phyloP scores from a whole-genome alignment of 495 filamentous ascomycete species.

The Aspergillus saccharolyticus region DNA sequence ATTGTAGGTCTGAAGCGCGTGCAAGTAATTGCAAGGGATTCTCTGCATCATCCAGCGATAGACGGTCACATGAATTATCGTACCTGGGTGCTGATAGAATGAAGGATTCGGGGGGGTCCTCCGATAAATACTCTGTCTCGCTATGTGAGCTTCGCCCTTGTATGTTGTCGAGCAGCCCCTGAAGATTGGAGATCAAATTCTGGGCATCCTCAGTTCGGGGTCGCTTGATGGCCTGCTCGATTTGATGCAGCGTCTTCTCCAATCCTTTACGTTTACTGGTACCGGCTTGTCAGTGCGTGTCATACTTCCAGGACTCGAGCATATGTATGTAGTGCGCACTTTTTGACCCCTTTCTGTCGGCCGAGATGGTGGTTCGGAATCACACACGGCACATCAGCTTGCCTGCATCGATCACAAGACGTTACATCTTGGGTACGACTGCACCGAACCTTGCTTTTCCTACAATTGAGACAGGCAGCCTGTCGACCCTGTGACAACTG shows the following conservation, averaged over 20 bases:
- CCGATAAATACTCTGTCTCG: conserved; percentile 25
- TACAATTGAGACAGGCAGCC: conserved; percentile 64
- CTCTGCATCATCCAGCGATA: conserved; percentile 66
- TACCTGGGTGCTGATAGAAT: conserved; percentile 25
- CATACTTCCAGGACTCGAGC: neutral
- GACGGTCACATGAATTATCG: conserved; percentile 38
- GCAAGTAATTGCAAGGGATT: conserved; percentile 69
- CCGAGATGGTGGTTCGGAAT: conserved; percentile 66
- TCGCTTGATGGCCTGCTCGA: conserved; percentile 66
- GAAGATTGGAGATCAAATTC: conserved; percentile 51
- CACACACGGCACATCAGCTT: conserved; percentile 53
- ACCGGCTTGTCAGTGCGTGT: conserved; percentile 10
- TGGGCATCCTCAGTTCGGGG: conserved; percentile 49
- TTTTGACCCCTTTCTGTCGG: conserved; percentile 69
- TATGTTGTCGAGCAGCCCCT: conserved; percentile 48
- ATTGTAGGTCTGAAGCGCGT: conserved; percentile 61
- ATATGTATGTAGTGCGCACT: conserved; percentile 40
- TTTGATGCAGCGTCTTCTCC: conserved; percentile 68
- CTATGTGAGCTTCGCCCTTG: conserved; percentile 33
- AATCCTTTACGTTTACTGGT: conserved; percentile 65
- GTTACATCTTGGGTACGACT: conserved; percentile 44
- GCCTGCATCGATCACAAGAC: conserved; percentile 59
- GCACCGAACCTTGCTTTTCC: conserved; percentile 65
- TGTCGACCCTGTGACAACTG: conserved; percentile 32
- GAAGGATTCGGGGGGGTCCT: conserved; percentile 23